A percentile compares a stretch with the other conserved stretches of the same genome.
These are phyloP conservation scores for Ceriops tagal DNA, from an alignment of 345 rosid species.

Conservation along the genomic window DNA sequence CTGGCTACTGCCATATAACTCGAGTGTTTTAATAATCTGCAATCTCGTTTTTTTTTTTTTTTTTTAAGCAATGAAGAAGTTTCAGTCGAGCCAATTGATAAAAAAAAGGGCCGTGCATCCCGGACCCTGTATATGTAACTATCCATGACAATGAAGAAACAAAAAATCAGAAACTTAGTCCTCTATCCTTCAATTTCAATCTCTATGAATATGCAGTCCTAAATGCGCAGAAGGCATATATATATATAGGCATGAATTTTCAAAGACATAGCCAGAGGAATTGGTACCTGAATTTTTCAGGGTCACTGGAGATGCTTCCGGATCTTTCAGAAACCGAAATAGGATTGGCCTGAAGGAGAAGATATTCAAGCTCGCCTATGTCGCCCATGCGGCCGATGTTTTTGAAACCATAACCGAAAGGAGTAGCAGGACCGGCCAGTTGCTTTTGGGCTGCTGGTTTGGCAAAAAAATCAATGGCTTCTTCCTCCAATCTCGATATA, in stretches of 20 bases:
- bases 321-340: constrained; percentile 36
- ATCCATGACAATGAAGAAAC: not conserved
- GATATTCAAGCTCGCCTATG: constrained; percentile 75
- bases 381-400: constrained; percentile 82
- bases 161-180: constrained; percentile 6
- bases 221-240: too few species aligned
- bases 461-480: constrained; percentile 49
- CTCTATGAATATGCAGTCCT: too few species aligned
- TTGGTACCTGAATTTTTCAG: constrained; percentile 68
- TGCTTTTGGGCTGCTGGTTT: constrained; percentile 61
- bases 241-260: not conserved
- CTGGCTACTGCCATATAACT: not conserved
- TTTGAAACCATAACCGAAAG: constrained; percentile 79
- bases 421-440: constrained; percentile 44
- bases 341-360: constrained; percentile 58
- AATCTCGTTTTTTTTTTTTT: too few species aligned
- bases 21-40: too few species aligned
- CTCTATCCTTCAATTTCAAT: not conserved
- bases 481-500: constrained; percentile 52
- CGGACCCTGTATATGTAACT: not conserved
- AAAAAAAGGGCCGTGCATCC: constrained; percentile 5
- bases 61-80: too few species aligned
- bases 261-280: not conserved
- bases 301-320: constrained; percentile 47
- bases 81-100: too few species aligned